Conservation (phyloP, 192 early-diverging fungal genomes). For the Linderina pennispora region DNA sequence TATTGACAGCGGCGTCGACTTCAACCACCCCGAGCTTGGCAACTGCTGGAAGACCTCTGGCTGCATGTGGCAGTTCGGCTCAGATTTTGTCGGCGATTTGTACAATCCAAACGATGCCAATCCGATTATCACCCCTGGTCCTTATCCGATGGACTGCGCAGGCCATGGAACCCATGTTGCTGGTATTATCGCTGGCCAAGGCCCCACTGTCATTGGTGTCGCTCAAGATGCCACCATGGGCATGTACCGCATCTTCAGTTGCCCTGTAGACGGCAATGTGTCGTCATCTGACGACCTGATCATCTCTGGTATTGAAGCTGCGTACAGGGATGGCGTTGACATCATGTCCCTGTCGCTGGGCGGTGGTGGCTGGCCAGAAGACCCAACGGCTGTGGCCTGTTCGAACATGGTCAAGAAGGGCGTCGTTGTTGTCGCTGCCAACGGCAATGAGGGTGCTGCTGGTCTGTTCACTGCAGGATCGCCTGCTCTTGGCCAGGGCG, state of each 20-base stretch:
- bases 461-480: conserved; percentile 51
- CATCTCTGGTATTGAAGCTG: conserved; percentile 53
- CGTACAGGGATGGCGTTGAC: conserved; percentile 40
- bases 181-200: conserved; percentile 50
- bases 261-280: conserved; percentile 27
- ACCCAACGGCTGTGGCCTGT: conserved; percentile 45
- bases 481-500: conserved; percentile 47
- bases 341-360: conserved; percentile 66
- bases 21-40: conserved; percentile 60
- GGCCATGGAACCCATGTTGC: conserved; percentile 69
- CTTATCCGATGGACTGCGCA: conserved; percentile 46
- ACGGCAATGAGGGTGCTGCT: conserved; percentile 68
- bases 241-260: conserved; percentile 62
- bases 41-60: conserved; percentile 54
- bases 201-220: conserved; percentile 49
- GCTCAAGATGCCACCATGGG: conserved; percentile 59
- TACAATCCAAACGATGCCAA: background rate
- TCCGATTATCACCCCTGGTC: conserved; percentile 47
- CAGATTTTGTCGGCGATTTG: conserved; percentile 59
- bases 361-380: conserved; percentile 49
- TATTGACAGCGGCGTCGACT: conserved; percentile 66
- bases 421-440: conserved; percentile 56
- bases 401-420: conserved; percentile 44
- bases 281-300: conserved; percentile 48
- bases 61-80: conserved; percentile 53